These are phyloP conservation scores for Scalesia atractyloides DNA, from an alignment of 129 eudicot species.

Conservation along the genomic window DNA sequence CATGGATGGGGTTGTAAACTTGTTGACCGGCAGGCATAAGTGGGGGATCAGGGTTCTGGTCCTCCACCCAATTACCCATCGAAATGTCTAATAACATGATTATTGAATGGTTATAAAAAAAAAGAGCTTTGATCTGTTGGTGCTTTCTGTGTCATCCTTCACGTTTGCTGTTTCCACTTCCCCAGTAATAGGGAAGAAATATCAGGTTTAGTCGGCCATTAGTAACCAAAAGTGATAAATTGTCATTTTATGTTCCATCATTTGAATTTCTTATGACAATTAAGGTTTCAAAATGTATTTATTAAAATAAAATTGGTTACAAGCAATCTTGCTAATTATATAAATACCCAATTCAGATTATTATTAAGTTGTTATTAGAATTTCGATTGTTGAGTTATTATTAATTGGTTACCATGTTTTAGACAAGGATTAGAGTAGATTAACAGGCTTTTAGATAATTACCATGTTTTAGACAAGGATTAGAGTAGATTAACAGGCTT, in stretches of 20 bases:
- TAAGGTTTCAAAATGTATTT: too few species aligned
- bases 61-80: slow-evolving; percentile 7
- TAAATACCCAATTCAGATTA: too few species aligned
- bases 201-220: not conserved
- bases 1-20: not conserved
- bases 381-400: too few species aligned
- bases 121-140: not conserved
- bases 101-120: not conserved
- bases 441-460: too few species aligned
- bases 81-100: not conserved
- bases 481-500: too few species aligned
- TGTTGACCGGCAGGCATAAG: not conserved
- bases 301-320: too few species aligned
- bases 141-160: not conserved
- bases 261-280: too few species aligned
- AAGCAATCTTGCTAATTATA: too few species aligned
- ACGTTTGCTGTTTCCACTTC: slow-evolving; percentile 2
- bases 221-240: not conserved
- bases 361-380: too few species aligned
- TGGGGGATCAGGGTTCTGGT: slow-evolving; percentile 7
- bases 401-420: too few species aligned
- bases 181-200: not conserved
- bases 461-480: too few species aligned
- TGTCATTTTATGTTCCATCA: not conserved
- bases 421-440: too few species aligned